These are phyloP conservation scores for Pulveroboletus ravenelii DNA, from an alignment of 768 basidiomycete species.

Conservation along the genomic window DNA sequence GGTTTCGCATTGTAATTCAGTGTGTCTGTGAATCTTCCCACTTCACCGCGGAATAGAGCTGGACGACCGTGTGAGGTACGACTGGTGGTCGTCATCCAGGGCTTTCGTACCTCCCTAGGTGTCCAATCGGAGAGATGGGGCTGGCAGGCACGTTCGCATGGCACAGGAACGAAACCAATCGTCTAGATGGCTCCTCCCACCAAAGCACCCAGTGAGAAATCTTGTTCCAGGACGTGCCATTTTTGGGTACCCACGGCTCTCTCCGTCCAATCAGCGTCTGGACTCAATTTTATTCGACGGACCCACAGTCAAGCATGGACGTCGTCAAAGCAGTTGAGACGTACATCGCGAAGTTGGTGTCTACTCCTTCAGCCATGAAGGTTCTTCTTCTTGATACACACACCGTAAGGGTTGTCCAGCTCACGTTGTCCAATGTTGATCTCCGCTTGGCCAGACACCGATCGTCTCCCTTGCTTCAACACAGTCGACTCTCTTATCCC, in stretches of 20 bases:
- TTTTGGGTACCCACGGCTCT: constrained; percentile 1
- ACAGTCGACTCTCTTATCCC: constrained; percentile 86
- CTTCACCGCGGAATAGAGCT: background rate
- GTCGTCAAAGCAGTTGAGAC: constrained; percentile 92
- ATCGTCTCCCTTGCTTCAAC: constrained; percentile 94
- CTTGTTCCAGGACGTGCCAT: background rate
- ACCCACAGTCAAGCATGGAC: constrained; percentile 59
- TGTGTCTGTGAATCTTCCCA: background rate
- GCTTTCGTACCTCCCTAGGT: background rate
- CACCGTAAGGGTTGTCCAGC: constrained; percentile 56
- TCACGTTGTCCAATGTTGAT: background rate
- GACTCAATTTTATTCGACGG: background rate
- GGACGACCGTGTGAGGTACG: background rate
- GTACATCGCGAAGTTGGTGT: constrained; percentile 86
- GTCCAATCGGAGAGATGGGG: no score
- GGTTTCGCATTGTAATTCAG: background rate
- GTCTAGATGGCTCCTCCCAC: background rate
- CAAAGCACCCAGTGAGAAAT: background rate
- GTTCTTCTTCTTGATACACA: constrained; percentile 91
- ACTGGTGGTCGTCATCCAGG: background rate
- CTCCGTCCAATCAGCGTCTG: background rate
- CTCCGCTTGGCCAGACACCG: constrained; percentile 61
- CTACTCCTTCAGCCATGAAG: constrained; percentile 86
- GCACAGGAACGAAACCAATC: background rate
- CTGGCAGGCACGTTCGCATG: background rate